phyloP scores from a whole-genome alignment of 805 yeast species.

The Yueomyces sinensis region DNA sequence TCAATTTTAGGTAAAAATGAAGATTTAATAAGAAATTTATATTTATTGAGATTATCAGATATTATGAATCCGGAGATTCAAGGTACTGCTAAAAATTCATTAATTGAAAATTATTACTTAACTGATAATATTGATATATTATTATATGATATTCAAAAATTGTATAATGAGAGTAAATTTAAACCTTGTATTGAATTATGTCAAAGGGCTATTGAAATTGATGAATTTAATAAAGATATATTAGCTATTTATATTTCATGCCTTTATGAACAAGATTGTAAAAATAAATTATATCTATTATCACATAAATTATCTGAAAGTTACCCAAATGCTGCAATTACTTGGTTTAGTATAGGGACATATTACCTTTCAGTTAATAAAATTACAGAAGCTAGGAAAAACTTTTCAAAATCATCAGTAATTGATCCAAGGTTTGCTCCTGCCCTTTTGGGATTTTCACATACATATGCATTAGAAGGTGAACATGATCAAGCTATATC shows the following conservation, averaged over 20 bases:
- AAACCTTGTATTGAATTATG: constrained; percentile 65
- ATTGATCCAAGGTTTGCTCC: constrained; percentile 82
- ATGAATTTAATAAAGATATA: constrained; percentile 57
- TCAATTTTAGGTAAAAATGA: constrained; percentile 60
- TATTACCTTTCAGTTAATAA: constrained; percentile 62
- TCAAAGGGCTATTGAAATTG: constrained; percentile 41
- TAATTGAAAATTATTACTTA: constrained; percentile 61
- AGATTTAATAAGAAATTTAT: constrained; percentile 64
- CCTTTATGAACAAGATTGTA: constrained; percentile 71
- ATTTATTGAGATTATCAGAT: constrained; percentile 45
- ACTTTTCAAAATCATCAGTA: constrained; percentile 79
- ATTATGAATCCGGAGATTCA: constrained; percentile 43
- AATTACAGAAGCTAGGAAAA: constrained; percentile 71
- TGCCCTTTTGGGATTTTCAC: constrained; percentile 98
- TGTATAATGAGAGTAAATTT: constrained; percentile 66
- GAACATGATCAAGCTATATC: constrained; percentile 98
- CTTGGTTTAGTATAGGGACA: constrained; percentile 85
- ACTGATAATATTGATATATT: constrained; percentile 58
- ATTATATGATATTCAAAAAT: constrained; percentile 52
- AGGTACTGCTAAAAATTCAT: constrained; percentile 45
- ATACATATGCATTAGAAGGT: constrained; percentile 95
- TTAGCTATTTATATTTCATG: constrained; percentile 75
- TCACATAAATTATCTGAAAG: constrained; percentile 80
- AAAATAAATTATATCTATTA: constrained; percentile 62
- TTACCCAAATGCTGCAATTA: constrained; percentile 66